These are phyloP conservation scores for Voacanga thouarsii DNA, from an alignment of 257 asterid genomes.

Conservation along the genomic window DNA sequence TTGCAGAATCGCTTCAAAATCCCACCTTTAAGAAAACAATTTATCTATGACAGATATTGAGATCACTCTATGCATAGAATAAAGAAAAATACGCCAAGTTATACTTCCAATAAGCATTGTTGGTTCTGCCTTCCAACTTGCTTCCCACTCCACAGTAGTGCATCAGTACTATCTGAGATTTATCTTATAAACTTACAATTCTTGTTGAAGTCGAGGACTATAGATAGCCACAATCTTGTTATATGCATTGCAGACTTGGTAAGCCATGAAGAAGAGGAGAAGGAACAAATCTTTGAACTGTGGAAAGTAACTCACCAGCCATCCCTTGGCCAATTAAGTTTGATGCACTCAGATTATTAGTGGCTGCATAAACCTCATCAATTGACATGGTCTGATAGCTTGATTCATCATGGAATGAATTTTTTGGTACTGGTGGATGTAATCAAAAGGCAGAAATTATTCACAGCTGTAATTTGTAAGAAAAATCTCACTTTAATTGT, in stretches of 20 bases:
- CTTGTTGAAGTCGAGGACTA: not conserved
- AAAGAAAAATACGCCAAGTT: no score
- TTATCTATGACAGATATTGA: not conserved
- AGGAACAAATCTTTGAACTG: not conserved
- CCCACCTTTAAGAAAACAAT: not conserved
- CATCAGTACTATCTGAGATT: not conserved
- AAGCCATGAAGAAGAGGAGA: not conserved
- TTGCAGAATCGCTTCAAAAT: constrained; percentile 7
- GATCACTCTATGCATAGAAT: not conserved
- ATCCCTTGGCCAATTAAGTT: constrained; percentile 83
- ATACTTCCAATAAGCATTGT: not conserved
- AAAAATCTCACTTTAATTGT: not conserved
- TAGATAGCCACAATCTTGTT: not conserved
- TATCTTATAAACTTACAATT: not conserved
- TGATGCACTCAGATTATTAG: constrained; percentile 52
- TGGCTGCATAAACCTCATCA: constrained; percentile 48
- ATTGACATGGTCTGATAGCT: constrained; percentile 38
- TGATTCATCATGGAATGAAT: constrained; percentile 32
- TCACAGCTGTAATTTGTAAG: not conserved
- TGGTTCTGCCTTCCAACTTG: not conserved
- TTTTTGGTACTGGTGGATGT: constrained; percentile 25
- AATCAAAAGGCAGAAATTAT: not conserved
- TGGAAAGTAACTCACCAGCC: constrained; percentile 47
- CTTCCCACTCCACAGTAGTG: not conserved
- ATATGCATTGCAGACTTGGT: not conserved